Conservation (phyloP, 768 basidiomycete genomes). For the Clitopilus hobsonii region DNA sequence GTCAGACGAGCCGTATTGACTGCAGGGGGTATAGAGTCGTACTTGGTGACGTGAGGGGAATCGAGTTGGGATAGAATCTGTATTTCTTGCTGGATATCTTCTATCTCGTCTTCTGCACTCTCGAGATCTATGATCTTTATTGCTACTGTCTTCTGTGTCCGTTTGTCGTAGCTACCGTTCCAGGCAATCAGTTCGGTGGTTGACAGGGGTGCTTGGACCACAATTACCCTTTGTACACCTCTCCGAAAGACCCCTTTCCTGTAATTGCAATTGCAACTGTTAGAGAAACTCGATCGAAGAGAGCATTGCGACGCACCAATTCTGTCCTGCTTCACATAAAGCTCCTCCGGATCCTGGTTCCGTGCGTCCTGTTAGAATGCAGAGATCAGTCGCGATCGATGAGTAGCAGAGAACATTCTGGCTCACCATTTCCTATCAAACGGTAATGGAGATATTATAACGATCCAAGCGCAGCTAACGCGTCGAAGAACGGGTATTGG, state of each 20-base stretch:
- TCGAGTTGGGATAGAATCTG: conserved; percentile 96
- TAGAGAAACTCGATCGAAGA: background rate
- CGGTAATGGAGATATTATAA: conserved; percentile 2
- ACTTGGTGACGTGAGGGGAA: conserved; percentile 96
- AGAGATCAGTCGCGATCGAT: conserved; percentile 23
- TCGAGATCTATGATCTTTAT: conserved; percentile 99
- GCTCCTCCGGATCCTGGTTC: conserved; percentile 86
- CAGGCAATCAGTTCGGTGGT: too few species aligned
- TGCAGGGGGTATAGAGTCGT: conserved; percentile 23
- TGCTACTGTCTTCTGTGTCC: conserved; percentile 94
- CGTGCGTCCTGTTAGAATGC: conserved; percentile 12
- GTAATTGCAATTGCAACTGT: conserved; percentile 10
- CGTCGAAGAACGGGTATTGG: conserved; percentile 24
- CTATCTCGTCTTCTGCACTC: conserved; percentile 98
- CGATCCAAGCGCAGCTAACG: conserved; percentile 13
- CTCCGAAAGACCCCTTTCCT: conserved; percentile 99
- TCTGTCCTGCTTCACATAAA: conserved; percentile 95
- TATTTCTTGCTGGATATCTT: conserved; percentile 99
- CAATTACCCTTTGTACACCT: conserved; percentile 94
- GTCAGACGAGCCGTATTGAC: background rate
- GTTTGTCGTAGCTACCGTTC: conserved; percentile 96
- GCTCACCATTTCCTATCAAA: conserved; percentile 22
- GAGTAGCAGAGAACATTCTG: background rate
- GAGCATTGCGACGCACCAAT: conserved; percentile 63
- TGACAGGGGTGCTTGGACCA: conserved; percentile 11